These are phyloP conservation scores for Rhodofomes roseus DNA, from an alignment of 1,284 basidiomycete species.

Conservation along the genomic window DNA sequence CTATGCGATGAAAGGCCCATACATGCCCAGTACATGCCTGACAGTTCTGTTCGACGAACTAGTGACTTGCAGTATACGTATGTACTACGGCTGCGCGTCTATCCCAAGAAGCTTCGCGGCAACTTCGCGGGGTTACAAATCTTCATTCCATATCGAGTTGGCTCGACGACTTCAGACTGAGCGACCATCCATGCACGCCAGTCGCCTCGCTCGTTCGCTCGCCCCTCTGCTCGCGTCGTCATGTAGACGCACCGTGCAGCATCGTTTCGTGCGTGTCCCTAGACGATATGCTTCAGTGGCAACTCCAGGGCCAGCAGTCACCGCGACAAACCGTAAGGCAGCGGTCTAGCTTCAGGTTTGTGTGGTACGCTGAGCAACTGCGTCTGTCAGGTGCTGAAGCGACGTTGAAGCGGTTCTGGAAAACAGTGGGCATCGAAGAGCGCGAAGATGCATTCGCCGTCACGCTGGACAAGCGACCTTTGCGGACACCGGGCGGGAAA, in stretches of 20 bases:
- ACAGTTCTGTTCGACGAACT: too few relatives aligned
- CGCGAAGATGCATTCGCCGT: slow-evolving; percentile 60
- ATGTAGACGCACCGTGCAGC: slow-evolving; percentile 6
- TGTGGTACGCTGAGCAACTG: slow-evolving; percentile 1
- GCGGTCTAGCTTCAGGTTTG: background rate
- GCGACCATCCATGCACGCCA: background rate
- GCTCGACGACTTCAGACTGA: background rate
- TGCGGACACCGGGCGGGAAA: slow-evolving; percentile 87
- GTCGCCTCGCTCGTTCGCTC: slow-evolving; percentile 9
- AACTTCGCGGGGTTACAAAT: background rate
- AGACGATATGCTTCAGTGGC: slow-evolving; percentile 18
- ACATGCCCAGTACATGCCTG: too few relatives aligned
- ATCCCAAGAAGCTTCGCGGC: too few relatives aligned
- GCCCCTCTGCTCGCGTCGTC: slow-evolving; percentile 8
- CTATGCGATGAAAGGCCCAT: too few relatives aligned
- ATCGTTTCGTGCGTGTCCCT: background rate
- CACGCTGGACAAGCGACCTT: slow-evolving; percentile 79
- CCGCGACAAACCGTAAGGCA: slow-evolving; percentile 30
- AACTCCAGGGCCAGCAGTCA: slow-evolving; percentile 21
- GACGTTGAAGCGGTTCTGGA: slow-evolving; percentile 89
- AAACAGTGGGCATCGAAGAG: slow-evolving; percentile 71
- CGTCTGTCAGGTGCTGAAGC: slow-evolving; percentile 72
- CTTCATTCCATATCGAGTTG: background rate
- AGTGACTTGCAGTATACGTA: too few relatives aligned
- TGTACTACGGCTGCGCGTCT: too few relatives aligned